Percentiles rank a stretch among this genome's conserved stretches.
phyloP scores from a whole-genome alignment of 495 filamentous ascomycete species.

The Xylaria longipes region DNA sequence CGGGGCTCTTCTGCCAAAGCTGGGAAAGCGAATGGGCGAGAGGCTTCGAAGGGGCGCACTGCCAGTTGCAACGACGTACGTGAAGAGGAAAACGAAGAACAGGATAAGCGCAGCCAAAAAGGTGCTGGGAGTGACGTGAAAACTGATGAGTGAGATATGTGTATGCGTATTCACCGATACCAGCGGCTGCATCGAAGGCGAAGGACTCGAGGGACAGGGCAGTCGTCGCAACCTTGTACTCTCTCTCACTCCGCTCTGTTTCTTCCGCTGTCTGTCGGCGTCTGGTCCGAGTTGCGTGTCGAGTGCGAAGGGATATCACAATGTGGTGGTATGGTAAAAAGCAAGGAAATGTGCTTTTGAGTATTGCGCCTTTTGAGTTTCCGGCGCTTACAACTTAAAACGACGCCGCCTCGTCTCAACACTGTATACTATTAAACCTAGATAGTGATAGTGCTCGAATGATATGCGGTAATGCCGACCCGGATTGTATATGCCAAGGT shows the following conservation, averaged over 20 bases:
- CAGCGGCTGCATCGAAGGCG: slow-evolving; percentile 51
- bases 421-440: slow-evolving; percentile 10
- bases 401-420: background rate
- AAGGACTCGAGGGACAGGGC: slow-evolving; percentile 13
- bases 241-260: slow-evolving; percentile 1
- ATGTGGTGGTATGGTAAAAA: slow-evolving; percentile 15
- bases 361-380: slow-evolving; percentile 15
- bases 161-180: slow-evolving; percentile 62
- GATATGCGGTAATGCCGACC: slow-evolving; percentile 5
- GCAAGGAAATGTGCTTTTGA: slow-evolving; percentile 21
- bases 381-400: slow-evolving; percentile 3
- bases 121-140: slow-evolving; percentile 60
- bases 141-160: slow-evolving; percentile 55
- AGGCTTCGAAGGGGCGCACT: slow-evolving; percentile 37
- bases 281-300: background rate
- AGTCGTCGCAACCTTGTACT: slow-evolving; percentile 2
- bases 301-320: background rate
- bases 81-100: slow-evolving; percentile 54
- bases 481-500: slow-evolving; percentile 4
- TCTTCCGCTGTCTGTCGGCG: background rate
- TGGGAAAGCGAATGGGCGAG: slow-evolving; percentile 31
- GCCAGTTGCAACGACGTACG: slow-evolving; percentile 52
- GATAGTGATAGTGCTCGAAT: slow-evolving; percentile 9
- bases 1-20: slow-evolving; percentile 27
- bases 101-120: slow-evolving; percentile 58